A percentile compares a stretch with the other conserved stretches of the same genome.
phyloP scores from a whole-genome alignment of 1,284 basidiomycete genomes.

The Golubevia pallescens region DNA sequence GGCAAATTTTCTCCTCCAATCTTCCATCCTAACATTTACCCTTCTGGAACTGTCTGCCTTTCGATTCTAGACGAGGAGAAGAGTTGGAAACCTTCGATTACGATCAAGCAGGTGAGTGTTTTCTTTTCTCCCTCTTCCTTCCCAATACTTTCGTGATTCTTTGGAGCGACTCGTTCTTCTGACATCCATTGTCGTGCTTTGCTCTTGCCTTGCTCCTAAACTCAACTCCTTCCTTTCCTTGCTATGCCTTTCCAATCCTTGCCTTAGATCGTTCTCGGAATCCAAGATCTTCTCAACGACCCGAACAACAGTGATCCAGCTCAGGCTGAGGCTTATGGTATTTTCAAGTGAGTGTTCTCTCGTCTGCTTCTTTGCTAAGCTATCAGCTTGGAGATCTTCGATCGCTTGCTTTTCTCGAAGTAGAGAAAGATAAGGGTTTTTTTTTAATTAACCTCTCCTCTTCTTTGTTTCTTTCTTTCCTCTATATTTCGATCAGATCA shows the following conservation, averaged over 20 bases:
- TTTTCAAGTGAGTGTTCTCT: conserved; percentile 81
- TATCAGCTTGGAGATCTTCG: background rate
- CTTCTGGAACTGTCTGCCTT: conserved; percentile 95
- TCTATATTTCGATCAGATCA: conserved; percentile 73
- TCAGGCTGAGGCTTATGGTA: conserved; percentile 93
- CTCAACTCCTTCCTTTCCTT: conserved; percentile 6
- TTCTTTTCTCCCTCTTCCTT: background rate
- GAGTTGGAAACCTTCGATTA: conserved; percentile 98
- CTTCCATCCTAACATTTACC: conserved; percentile 99
- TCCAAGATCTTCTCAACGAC: conserved; percentile 90
- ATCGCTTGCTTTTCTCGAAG: conserved; percentile 5
- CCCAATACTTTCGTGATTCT: conserved; percentile 3
- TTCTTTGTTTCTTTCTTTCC: conserved; percentile 16
- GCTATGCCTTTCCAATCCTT: background rate
- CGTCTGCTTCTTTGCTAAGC: background rate
- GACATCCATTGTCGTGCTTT: background rate
- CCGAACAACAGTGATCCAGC: conserved; percentile 94
- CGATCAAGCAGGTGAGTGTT: conserved; percentile 86
- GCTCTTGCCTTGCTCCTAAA: too few species aligned
- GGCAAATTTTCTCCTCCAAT: conserved; percentile 96
- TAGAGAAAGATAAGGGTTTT: background rate
- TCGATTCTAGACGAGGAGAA: conserved; percentile 99
- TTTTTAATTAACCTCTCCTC: background rate
- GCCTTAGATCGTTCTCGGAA: conserved; percentile 85
- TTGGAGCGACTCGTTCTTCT: conserved; percentile 1